Percentiles rank a stretch among this genome's conserved stretches.
phyloP scores from a whole-genome alignment of 768 basidiomycete species.

The Auricularia auricula-judae region DNA sequence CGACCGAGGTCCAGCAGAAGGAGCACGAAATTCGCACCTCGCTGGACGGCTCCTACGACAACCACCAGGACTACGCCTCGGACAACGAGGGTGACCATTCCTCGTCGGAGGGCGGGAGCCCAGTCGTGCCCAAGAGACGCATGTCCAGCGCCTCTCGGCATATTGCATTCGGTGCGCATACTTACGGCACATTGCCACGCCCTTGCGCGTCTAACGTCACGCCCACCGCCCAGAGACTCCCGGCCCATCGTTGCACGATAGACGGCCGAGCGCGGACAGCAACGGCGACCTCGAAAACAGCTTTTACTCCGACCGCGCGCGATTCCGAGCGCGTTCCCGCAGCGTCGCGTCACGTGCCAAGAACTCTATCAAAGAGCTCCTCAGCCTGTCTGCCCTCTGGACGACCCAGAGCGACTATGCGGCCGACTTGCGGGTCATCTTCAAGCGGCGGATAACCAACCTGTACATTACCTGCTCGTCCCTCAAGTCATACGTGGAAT shows the following conservation, averaged over 20 bases:
- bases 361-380: not conserved
- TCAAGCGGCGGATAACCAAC: slow-evolving; percentile 80
- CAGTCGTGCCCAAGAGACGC: not conserved
- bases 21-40: slow-evolving; percentile 44
- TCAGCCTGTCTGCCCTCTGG: slow-evolving; percentile 41
- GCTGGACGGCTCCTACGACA: slow-evolving; percentile 26
- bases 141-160: not conserved
- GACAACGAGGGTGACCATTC: slow-evolving; percentile 40
- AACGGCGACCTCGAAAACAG: not conserved
- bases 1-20: slow-evolving; percentile 43
- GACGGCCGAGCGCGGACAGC: not conserved
- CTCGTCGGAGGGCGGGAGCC: not conserved
- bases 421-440: slow-evolving; percentile 69
- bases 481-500: slow-evolving; percentile 76
- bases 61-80: slow-evolving; percentile 40
- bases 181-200: not conserved
- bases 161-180: not conserved
- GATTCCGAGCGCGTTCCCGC: not conserved
- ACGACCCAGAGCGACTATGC: slow-evolving; percentile 70
- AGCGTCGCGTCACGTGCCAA: not conserved
- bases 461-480: slow-evolving; percentile 69
- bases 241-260: not conserved
- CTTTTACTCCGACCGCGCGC: not conserved
- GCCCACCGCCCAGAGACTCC: not conserved
- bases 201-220: not conserved